These are phyloP conservation scores for Pythium monospermum DNA, from an alignment of 352 stramenopile genomes.

Conservation along the genomic window DNA sequence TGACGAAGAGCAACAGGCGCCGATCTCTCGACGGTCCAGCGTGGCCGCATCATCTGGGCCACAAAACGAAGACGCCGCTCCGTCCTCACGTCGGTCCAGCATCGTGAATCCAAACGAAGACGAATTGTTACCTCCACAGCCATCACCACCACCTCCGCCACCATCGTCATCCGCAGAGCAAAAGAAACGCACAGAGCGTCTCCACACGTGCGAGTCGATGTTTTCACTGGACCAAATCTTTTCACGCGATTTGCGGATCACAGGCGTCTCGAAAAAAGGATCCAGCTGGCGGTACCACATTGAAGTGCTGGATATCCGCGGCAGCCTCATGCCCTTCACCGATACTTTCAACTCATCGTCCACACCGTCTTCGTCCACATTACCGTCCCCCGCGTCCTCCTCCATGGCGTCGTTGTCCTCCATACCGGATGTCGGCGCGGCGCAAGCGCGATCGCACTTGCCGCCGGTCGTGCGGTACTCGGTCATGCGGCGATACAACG, in stretches of 20 bases:
- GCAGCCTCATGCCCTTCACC: slow-evolving; percentile 19
- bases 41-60: no score
- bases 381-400: slow-evolving; percentile 13
- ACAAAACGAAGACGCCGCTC: no score
- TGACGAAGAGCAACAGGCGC: not conserved
- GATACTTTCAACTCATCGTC: slow-evolving; percentile 7
- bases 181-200: slow-evolving; percentile 16
- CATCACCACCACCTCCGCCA: not conserved
- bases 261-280: slow-evolving; percentile 57
- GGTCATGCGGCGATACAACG: slow-evolving; percentile 73
- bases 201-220: slow-evolving; percentile 21
- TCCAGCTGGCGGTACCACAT: slow-evolving; percentile 77
- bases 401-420: slow-evolving; percentile 11
- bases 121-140: not conserved
- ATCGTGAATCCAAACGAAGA: not conserved
- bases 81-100: not conserved
- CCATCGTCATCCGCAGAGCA: not conserved
- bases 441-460: slow-evolving; percentile 27
- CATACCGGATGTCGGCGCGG: slow-evolving; percentile 6
- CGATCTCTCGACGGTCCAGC: not conserved
- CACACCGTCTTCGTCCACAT: slow-evolving; percentile 6
- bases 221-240: slow-evolving; percentile 20
- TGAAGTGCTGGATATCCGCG: slow-evolving; percentile 66
- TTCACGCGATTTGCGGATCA: slow-evolving; percentile 66
- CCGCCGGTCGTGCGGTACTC: slow-evolving; percentile 75